Conservation (phyloP, 345 rosid species). For the Alliaria petiolata region DNA sequence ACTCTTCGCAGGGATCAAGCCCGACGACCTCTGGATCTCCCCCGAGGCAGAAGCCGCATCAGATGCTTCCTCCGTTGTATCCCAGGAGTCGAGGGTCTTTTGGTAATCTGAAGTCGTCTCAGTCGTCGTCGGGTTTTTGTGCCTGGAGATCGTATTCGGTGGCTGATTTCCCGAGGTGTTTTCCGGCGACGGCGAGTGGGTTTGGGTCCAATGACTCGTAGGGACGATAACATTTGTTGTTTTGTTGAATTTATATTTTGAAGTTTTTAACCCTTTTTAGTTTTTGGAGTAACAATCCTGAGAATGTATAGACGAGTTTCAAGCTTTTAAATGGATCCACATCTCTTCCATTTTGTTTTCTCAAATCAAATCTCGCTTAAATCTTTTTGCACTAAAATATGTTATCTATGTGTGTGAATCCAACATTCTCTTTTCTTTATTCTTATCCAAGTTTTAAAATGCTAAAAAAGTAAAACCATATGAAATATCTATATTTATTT, state of each 20-base stretch:
- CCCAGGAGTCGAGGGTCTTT: conserved; percentile 43
- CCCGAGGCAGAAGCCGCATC: conserved; percentile 30
- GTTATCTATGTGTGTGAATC: not conserved
- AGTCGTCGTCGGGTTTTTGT: conserved; percentile 30
- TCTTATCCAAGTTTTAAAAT: not conserved
- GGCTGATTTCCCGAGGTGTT: conserved; percentile 57
- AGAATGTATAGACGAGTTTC: conserved; percentile 25
- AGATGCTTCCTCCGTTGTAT: conserved; percentile 59
- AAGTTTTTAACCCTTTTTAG: not conserved
- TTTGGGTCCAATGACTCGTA: conserved; percentile 13
- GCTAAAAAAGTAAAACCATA: not conserved
- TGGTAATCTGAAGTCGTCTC: conserved; percentile 25
- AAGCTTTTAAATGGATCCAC: not conserved
- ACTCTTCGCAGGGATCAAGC: conserved; percentile 43
- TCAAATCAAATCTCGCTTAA: not conserved
- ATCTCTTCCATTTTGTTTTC: not conserved
- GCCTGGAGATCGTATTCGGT: conserved; percentile 57
- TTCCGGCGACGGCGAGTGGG: conserved; percentile 22
- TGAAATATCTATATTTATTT: not conserved
- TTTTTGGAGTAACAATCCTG: conserved; percentile 4
- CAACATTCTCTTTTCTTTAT: not conserved
- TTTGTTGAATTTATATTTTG: not conserved
- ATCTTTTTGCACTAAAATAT: not conserved
- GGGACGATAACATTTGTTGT: conserved; percentile 2
- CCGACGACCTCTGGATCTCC: conserved; percentile 47